Base-by-base conservation (phyloP, 2,329 filamentous ascomycete species). In the Ascochyta lentis region DNA sequence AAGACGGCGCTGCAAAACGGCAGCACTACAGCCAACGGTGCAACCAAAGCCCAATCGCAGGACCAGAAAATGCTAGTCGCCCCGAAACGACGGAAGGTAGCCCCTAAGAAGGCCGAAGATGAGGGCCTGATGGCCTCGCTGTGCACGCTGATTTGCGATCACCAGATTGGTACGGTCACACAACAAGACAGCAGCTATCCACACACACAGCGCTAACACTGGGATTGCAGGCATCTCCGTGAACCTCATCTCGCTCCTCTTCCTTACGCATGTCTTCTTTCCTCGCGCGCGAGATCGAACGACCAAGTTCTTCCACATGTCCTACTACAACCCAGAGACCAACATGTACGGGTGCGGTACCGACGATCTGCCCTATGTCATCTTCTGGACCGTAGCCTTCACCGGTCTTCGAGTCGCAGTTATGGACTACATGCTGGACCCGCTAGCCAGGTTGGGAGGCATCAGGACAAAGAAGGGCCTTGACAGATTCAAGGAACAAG, bases 401-500 rank as follows among this genome's bases (percentile, higher is more conserved):
- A 97, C 92, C 2, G 93, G 90, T 22, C 82, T 97, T 47, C 89
- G 95, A 56, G 93, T 92, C 35, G 87, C 86, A 48, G 81, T 86
- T 53, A 96, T 98, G 86, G 93, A 97, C 73, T 95, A 96, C 78
- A 69, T 96, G 12, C 83, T 98, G 47, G 86, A 86, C 19, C 95
- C 94, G 6, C 77, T 96, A 52, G 93, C 90, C 39, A 87, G 85
- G 61, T 79, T 81, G 43, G 83, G 84, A 60, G 94, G 94, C 33
- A 85, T 97, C 66, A 83, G 84, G 66, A 90, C 89, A 71, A 83
- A 81, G 72, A 97, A 96, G 79, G 86, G 87, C 42, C 80, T 89
- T 56, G 86, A 91, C 44, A 86, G 95, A 55, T 96, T 98, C 78
- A 92, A 92, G 59, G 95, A 99, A 79, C 95, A 99, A 79, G 91